A percentile compares a stretch with the other conserved stretches of the same genome.
phyloP scores from a whole-genome alignment of 2,329 filamentous ascomycete genomes.

The Parascedosporium putredinis region DNA sequence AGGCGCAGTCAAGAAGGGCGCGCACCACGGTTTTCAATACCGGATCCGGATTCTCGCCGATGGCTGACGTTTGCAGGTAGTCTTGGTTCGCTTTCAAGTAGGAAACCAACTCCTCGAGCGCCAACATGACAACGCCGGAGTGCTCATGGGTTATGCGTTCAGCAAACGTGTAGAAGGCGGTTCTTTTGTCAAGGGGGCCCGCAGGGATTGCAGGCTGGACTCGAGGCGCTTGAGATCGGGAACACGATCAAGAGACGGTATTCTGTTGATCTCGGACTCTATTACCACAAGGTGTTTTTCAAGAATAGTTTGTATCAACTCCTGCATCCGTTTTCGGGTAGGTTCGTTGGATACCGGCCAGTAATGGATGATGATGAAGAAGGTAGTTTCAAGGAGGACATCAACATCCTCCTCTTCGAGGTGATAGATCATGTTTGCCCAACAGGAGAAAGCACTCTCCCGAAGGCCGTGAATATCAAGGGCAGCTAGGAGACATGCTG shows the following conservation, averaged over 20 bases:
- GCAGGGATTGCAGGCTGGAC: slow-evolving; percentile 51
- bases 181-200: slow-evolving; percentile 48
- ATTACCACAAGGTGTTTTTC: slow-evolving; percentile 52
- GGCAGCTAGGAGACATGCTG: slow-evolving; percentile 82
- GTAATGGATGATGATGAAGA: slow-evolving; percentile 74
- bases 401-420: slow-evolving; percentile 72
- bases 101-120: slow-evolving; percentile 63
- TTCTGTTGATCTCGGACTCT: slow-evolving; percentile 55
- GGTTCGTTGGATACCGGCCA: slow-evolving; percentile 58
- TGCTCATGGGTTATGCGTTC: slow-evolving; percentile 74
- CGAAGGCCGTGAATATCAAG: slow-evolving; percentile 66
- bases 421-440: slow-evolving; percentile 66
- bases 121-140: slow-evolving; percentile 71
- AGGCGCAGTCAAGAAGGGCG: slow-evolving; percentile 73
- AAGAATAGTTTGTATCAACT: slow-evolving; percentile 56
- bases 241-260: slow-evolving; percentile 70
- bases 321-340: slow-evolving; percentile 48
- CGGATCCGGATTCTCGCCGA: slow-evolving; percentile 74
- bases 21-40: slow-evolving; percentile 63
- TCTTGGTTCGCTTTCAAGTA: slow-evolving; percentile 66
- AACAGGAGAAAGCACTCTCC: slow-evolving; percentile 70
- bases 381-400: slow-evolving; percentile 74
- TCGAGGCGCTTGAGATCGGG: slow-evolving; percentile 60
- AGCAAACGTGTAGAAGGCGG: slow-evolving; percentile 50
- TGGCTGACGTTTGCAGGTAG: slow-evolving; percentile 66